phyloP scores from a whole-genome alignment of 192 early-diverging fungal species.

The Backusella mclennaniae region DNA sequence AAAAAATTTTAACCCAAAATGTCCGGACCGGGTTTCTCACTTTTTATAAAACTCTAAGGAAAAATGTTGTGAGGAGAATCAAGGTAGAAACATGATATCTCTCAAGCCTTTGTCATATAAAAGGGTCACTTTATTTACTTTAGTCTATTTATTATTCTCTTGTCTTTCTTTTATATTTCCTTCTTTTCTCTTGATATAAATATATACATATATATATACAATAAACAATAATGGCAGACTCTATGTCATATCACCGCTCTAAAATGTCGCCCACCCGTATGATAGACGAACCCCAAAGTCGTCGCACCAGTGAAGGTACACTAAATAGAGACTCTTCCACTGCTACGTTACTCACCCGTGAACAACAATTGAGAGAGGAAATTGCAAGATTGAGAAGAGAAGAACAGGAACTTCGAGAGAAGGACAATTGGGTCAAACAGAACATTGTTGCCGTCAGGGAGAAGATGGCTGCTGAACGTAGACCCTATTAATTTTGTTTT shows the following conservation, averaged over 20 bases:
- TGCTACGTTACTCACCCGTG: constrained; percentile 21
- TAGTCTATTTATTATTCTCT: neutral
- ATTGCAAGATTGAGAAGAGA: constrained; percentile 33
- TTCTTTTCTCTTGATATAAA: neutral
- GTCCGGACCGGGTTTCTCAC: no score
- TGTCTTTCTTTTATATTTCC: neutral
- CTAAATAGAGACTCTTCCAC: constrained; percentile 16
- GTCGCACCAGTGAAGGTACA: neutral
- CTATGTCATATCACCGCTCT: constrained; percentile 12
- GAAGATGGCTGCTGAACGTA: constrained; percentile 24
- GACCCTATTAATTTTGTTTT: constrained; percentile 4
- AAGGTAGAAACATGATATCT: neutral
- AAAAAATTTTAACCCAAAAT: no score
- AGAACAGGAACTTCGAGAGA: constrained; percentile 30
- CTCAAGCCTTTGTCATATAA: neutral
- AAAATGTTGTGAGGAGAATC: neutral
- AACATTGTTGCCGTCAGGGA: constrained; percentile 30
- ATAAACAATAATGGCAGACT: constrained; percentile 4
- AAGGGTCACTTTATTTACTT: neutral
- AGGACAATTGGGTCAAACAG: constrained; percentile 32
- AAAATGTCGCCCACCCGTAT: constrained; percentile 27
- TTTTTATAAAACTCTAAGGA: no score
- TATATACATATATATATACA: neutral
- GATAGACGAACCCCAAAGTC: constrained; percentile 8
- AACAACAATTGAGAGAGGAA: constrained; percentile 33